A percentile compares a stretch with the other conserved stretches of the same genome.
phyloP scores from a whole-genome alignment of 768 basidiomycete genomes.

The button mushroom (Agaricus bisporus) region DNA sequence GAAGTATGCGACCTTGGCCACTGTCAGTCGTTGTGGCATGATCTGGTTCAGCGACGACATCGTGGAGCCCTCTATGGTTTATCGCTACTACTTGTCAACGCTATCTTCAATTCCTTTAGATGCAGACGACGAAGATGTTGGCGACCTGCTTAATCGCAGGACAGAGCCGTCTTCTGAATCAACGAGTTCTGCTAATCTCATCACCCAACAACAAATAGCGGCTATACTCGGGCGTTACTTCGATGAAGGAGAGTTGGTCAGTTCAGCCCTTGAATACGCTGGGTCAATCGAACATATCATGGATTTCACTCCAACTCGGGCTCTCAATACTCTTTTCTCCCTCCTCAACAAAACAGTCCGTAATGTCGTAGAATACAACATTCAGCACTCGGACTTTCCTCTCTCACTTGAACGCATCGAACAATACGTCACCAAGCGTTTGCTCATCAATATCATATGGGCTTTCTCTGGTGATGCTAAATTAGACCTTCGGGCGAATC shows the following conservation, averaged over 20 bases:
- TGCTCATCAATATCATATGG: slow-evolving; percentile 93
- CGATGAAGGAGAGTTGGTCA: slow-evolving; percentile 74
- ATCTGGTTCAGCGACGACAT: slow-evolving; percentile 99
- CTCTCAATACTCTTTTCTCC: slow-evolving; percentile 94
- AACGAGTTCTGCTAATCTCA: slow-evolving; percentile 53
- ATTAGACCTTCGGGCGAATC: slow-evolving; percentile 77
- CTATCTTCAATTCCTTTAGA: slow-evolving; percentile 74
- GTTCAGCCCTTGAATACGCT: slow-evolving; percentile 71
- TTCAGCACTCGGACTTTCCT: slow-evolving; percentile 93
- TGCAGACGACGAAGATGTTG: slow-evolving; percentile 79
- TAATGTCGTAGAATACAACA: slow-evolving; percentile 91
- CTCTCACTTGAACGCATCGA: slow-evolving; percentile 78
- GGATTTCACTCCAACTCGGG: slow-evolving; percentile 92
- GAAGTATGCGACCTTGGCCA: slow-evolving; percentile 93
- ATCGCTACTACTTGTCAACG: slow-evolving; percentile 78
- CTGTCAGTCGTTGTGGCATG: slow-evolving; percentile 99
- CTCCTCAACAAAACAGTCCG: slow-evolving; percentile 94
- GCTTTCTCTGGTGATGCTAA: slow-evolving; percentile 97
- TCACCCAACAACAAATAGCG: slow-evolving; percentile 72
- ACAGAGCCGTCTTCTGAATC: slow-evolving; percentile 44
- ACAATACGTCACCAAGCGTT: slow-evolving; percentile 84
- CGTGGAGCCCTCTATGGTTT: slow-evolving; percentile 87
- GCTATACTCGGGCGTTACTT: slow-evolving; percentile 78
- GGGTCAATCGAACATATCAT: slow-evolving; percentile 94
- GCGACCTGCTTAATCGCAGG: slow-evolving; percentile 59